Base-by-base conservation (phyloP, 805 yeast species). In the Candida multigemmis region DNA sequence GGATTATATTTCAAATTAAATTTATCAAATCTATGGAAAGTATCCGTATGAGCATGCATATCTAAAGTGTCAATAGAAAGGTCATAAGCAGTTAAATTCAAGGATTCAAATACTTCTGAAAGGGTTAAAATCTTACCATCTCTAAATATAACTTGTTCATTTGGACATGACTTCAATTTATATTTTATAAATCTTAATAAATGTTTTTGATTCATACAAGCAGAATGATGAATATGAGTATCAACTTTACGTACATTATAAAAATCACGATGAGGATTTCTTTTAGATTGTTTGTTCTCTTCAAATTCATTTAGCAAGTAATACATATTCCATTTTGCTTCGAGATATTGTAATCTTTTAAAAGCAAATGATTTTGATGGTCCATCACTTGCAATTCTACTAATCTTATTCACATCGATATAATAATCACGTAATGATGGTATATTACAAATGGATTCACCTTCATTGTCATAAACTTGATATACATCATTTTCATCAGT, bases 181-280 rank as follows among this genome's bases (percentile, higher is more conserved):
- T 86, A 84, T 56, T 91, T 91, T 53, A 91, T 91, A 53, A 84
- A 91, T 44, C 99, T 77, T 38, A 91, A 64, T 43, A 91, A 61
- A 59, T 91, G 99, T 56, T 91, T 91, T 58, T 91, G 98, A 47
- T 93, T 93, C 97, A 93, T 93, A 54, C 96, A 87, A 7, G 99
- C 99, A 7, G 96, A 83, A 52, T 93, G 98, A 52, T 91, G 99
- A 42, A 91, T 95, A 65, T 91, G 99, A 12, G 97, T 91, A 49
- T 89, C 98, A 20, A 91, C 96, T 51, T 89, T 89, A 59, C 97
- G 74, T 23, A 86, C 95, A 46, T 89, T 89, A 59, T 89, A 89
- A 48, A 89, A 91, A 54, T 89, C 99, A 53, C 99, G 76, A 51
- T 91, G 99, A 4, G 97, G 97, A 39, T 87, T 87, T 34, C 76